Evolutionary conservation across 306 rosid genomes (phyloP).

Genomic region (Prunus campanulata): DNA sequence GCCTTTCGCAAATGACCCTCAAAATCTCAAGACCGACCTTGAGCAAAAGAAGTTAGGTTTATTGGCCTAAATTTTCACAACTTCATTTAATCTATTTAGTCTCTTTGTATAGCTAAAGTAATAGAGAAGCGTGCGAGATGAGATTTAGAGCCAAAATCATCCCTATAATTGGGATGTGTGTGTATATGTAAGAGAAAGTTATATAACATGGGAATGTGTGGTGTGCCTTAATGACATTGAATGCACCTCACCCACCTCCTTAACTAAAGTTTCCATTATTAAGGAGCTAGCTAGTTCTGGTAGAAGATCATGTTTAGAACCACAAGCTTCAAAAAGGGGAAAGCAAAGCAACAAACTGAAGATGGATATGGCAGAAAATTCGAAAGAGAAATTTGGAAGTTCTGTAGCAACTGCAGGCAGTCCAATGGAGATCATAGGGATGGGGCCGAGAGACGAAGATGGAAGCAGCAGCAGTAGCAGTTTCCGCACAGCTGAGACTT

Average conservation of each 20-base stretch:
- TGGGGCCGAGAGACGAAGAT: constrained; percentile 8
- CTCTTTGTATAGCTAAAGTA: too few relatives aligned
- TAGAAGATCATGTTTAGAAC: background rate
- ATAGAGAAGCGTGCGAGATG: too few relatives aligned
- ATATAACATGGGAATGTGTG: background rate
- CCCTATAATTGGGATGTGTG: too few relatives aligned
- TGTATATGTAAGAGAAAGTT: background rate
- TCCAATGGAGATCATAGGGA: constrained; percentile 32
- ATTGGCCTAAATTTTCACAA: too few relatives aligned
- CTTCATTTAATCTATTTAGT: too few relatives aligned
- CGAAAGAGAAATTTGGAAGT: constrained; percentile 5
- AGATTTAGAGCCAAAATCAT: too few relatives aligned
- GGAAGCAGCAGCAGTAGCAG: constrained; percentile 19
- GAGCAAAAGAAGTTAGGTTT: too few relatives aligned
- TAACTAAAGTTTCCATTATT: background rate
- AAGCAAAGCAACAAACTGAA: background rate
- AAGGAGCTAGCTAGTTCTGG: background rate
- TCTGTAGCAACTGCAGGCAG: constrained; percentile 15
- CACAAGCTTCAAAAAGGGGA: background rate
- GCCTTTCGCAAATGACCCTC: too few relatives aligned
- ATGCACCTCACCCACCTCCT: background rate
- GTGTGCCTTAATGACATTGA: background rate
- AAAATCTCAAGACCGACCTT: too few relatives aligned
- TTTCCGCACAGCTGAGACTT: constrained; percentile 62
- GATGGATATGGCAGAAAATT: background rate